These are phyloP conservation scores for Diplocarpon rosae DNA, from an alignment of 2,329 filamentous ascomycete genomes.

Conservation along the genomic window DNA sequence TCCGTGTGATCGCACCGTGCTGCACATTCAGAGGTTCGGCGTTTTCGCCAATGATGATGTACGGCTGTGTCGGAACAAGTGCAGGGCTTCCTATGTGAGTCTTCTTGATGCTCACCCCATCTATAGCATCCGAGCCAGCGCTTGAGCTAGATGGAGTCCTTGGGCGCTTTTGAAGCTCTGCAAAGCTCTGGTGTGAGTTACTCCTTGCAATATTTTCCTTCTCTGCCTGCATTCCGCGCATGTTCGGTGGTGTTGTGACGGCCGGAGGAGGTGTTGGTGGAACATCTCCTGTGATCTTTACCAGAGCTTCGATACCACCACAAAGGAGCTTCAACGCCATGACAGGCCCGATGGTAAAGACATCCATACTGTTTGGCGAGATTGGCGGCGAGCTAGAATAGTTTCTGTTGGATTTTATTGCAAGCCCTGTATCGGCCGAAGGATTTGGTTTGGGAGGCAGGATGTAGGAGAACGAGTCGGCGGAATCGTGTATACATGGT, in stretches of 20 bases:
- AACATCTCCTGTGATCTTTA: conserved; percentile 64
- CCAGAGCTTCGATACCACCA: conserved; percentile 57
- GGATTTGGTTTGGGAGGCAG: conserved; percentile 25
- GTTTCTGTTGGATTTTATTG: conserved; percentile 16
- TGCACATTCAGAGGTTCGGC: conserved; percentile 66
- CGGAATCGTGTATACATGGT: conserved; percentile 24
- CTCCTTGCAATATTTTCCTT: conserved; percentile 49
- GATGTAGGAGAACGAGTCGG: conserved; percentile 19
- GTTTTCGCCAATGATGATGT: conserved; percentile 54
- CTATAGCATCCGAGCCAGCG: conserved; percentile 31
- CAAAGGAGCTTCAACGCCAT: conserved; percentile 74
- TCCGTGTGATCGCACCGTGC: conserved; percentile 75
- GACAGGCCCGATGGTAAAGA: conserved; percentile 61
- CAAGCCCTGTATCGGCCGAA: conserved; percentile 23
- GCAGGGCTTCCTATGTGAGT: conserved; percentile 20
- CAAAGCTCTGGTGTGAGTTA: conserved; percentile 37
- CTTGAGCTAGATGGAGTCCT: conserved; percentile 18
- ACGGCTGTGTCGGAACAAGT: conserved; percentile 31
- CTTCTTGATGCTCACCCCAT: conserved; percentile 42
- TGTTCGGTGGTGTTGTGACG: conserved; percentile 51
- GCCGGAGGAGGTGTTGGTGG: conserved; percentile 67
- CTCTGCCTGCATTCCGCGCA: conserved; percentile 51
- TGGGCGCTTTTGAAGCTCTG: conserved; percentile 24
- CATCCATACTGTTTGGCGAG: conserved; percentile 42
- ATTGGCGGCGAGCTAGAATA: conserved; percentile 22